Evolutionary conservation across 2,329 filamentous ascomycete genomes (phyloP), one percentile per base, ranked within the genome.

Genomic region (Lachnellula willkommii): DNA sequence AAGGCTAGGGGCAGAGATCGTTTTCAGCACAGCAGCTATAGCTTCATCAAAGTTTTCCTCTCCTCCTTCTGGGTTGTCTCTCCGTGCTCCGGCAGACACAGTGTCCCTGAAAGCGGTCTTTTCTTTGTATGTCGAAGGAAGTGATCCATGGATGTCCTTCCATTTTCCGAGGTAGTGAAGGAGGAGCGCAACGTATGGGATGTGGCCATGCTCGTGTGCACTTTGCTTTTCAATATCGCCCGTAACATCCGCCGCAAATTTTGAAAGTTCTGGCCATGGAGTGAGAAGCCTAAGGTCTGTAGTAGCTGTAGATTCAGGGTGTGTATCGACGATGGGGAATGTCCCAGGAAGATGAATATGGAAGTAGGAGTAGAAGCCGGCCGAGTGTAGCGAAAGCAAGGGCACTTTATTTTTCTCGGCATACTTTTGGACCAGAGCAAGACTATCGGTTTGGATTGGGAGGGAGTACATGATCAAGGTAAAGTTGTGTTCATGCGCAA

Each of bases 1-100:
- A 20, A 95, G 71, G 26, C 80, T 81, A 47, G 87, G 84, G 17
- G 78, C 75, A 45, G 87, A 85, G 35, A 99, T 77, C n/a, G 88
- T 89, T 72, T 95, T 95, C 66, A 97, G 78, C 1, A 97, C 91
- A 5, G 92, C 90, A 14, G 84, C 85, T 47, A 86, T 84, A 4
- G 94, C 95, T 72, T 99, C 94, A 58, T 96, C 90, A 68, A 91
- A 99, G 71, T 99, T 99, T 74, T 99, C 94, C 69, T 99, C 94
- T 55, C 88, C 89, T 47, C 91, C 92, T 70, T 95, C 91, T 0
- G 90, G 72, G 56, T 84, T 95, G 63, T 87, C 76, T 50, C 77
- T 88, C 64, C 91, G 83, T 64, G 87, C 82, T 2, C 81, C 83
- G 5, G 78, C 77, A 11, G 83, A 77, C 1, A 99, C 83, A 12